These are phyloP conservation scores for Schrenkiella parvula DNA, from an alignment of 345 rosid species.

Conservation along the genomic window DNA sequence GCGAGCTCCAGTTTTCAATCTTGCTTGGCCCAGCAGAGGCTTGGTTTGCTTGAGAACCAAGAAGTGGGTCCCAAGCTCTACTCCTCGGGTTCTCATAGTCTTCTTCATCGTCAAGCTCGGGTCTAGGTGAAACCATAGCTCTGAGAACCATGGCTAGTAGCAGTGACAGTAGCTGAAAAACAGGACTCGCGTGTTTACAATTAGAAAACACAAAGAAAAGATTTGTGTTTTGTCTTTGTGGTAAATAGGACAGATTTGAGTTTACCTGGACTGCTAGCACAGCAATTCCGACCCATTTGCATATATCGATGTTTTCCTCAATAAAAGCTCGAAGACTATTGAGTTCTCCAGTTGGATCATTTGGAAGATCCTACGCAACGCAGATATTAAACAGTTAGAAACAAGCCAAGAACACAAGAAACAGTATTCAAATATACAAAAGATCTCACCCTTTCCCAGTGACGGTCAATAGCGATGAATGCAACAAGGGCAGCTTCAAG, in stretches of 20 bases:
- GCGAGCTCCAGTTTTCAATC: constrained; percentile 54
- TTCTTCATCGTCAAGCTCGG: constrained; percentile 57
- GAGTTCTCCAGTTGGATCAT: constrained; percentile 89
- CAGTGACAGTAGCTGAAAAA: constrained; percentile 53
- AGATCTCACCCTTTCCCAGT: constrained; percentile 64
- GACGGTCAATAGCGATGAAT: constrained; percentile 74
- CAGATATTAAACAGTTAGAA: neutral
- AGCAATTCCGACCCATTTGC: constrained; percentile 81
- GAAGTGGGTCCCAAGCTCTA: constrained; percentile 68
- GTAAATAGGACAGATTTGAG: neutral
- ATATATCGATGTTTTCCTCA: constrained; percentile 61
- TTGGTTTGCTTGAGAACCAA: constrained; percentile 56
- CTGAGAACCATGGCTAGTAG: constrained; percentile 70
- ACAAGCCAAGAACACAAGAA: constrained; percentile 10
- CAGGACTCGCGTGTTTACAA: neutral
- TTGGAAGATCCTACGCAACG: constrained; percentile 69
- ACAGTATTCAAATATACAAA: neutral
- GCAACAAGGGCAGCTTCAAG: constrained; percentile 77
- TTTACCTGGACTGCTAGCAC: constrained; percentile 67
- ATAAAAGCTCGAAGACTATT: constrained; percentile 58
- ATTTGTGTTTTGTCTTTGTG: neutral
- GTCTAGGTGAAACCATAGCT: constrained; percentile 56
- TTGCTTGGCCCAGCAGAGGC: constrained; percentile 53
- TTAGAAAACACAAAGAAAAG: neutral
- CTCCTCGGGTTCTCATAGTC: constrained; percentile 54